Percentiles rank a stretch among this genome's conserved stretches.
Evolutionary conservation across 495 filamentous ascomycete species (phyloP).

Genomic region (Tuber aestivum): DNA sequence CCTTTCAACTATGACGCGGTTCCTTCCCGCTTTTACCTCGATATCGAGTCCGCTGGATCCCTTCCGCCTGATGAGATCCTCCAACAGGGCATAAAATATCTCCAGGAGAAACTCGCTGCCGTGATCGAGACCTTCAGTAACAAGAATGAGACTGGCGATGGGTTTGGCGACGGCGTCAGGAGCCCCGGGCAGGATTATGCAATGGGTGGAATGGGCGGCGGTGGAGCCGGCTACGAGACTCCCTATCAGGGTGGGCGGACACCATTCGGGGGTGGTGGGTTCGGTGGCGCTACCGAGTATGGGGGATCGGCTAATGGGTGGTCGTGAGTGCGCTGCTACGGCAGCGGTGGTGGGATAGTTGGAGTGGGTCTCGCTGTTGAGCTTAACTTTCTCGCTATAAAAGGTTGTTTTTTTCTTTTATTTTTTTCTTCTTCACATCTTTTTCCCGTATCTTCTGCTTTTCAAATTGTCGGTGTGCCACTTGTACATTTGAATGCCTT

Average conservation of each 20-base stretch:
- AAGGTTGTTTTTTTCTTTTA: background rate
- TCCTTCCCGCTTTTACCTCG: constrained; percentile 79
- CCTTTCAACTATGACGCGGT: constrained; percentile 86
- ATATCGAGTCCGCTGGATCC: constrained; percentile 82
- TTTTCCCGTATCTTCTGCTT: background rate
- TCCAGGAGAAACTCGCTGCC: constrained; percentile 81
- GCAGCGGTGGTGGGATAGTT: background rate
- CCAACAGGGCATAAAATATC: constrained; percentile 76
- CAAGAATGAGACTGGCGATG: constrained; percentile 33
- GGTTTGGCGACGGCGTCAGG: constrained; percentile 35
- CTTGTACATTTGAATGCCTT: background rate
- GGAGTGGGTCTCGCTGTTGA: background rate
- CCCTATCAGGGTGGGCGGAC: constrained; percentile 39
- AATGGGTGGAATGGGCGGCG: constrained; percentile 40
- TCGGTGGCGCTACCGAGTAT: constrained; percentile 37
- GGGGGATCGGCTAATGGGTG: constrained; percentile 33
- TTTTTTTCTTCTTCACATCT: background rate
- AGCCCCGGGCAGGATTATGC: constrained; percentile 40
- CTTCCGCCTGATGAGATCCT: constrained; percentile 82
- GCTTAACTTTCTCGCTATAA: background rate
- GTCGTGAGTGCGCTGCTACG: constrained; percentile 6
- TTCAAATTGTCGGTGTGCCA: background rate
- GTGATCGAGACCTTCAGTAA: constrained; percentile 67
- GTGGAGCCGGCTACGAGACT: constrained; percentile 38
- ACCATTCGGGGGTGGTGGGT: constrained; percentile 35